A percentile compares a stretch with the other conserved stretches of the same genome.
Conservation (phyloP, 2,329 filamentous ascomycete species). For the Uncinocarpus reesii region DNA sequence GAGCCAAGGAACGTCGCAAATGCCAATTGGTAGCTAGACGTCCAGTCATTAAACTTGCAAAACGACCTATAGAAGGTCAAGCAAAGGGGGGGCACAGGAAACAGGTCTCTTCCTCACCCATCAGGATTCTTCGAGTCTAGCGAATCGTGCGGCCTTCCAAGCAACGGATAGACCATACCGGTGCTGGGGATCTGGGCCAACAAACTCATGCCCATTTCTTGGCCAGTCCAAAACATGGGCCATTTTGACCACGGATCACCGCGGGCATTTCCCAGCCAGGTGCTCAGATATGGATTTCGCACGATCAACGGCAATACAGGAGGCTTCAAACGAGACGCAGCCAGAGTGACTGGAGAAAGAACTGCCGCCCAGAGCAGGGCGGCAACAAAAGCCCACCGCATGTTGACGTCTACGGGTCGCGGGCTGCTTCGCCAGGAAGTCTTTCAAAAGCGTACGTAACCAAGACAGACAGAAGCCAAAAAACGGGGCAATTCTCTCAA, state of each 20-base stretch:
- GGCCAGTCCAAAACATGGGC: constrained; percentile 76
- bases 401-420: background rate
- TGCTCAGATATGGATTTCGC: constrained; percentile 64
- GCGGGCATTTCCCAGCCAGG: constrained; percentile 63
- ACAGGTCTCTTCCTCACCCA: constrained; percentile 27
- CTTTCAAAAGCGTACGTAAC: background rate
- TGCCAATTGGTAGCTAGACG: constrained; percentile 43
- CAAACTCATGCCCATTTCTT: constrained; percentile 55
- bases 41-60: constrained; percentile 9
- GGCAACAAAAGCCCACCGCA: background rate
- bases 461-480: background rate
- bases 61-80: background rate
- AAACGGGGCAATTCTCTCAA: constrained; percentile 4
- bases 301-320: constrained; percentile 65
- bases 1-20: constrained; percentile 51
- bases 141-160: constrained; percentile 57
- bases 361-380: constrained; percentile 16
- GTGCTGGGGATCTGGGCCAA: constrained; percentile 52
- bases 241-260: constrained; percentile 69
- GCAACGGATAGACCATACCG: constrained; percentile 52
- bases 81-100: background rate
- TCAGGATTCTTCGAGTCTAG: constrained; percentile 29
- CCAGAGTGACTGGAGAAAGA: constrained; percentile 33
- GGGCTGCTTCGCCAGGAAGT: background rate
- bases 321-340: constrained; percentile 47